Evolutionary conservation across 192 early-diverging fungal species (phyloP).

Genomic region (Podila epicladia): DNA sequence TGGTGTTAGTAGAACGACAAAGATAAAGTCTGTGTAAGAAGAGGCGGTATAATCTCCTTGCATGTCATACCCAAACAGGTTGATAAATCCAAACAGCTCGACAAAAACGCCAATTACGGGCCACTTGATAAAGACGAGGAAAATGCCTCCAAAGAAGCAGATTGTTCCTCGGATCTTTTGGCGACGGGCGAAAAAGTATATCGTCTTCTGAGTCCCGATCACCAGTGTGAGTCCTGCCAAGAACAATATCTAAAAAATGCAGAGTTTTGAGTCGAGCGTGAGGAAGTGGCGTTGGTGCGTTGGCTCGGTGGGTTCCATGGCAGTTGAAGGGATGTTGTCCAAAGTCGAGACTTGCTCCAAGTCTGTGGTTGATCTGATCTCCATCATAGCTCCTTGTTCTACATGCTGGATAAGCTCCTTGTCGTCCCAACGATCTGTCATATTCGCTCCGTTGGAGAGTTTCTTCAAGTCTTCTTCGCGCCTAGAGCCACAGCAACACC

Average conservation of each 20-base stretch:
- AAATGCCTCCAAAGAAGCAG: conserved; percentile 89
- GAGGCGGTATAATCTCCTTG: too few species aligned
- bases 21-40: not conserved
- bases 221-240: conserved; percentile 88
- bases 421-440: too few species aligned
- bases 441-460: too few species aligned
- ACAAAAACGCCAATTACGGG: conserved; percentile 89
- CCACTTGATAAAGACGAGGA: conserved; percentile 91
- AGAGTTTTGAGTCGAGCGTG: too few species aligned
- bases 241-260: conserved; percentile 79
- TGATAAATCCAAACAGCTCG: conserved; percentile 95
- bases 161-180: conserved; percentile 92
- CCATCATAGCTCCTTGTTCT: too few species aligned
- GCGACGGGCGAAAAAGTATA: conserved; percentile 84
- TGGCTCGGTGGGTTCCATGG: too few species aligned
- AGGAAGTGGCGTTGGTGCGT: too few species aligned
- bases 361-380: too few species aligned
- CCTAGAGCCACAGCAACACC: not conserved
- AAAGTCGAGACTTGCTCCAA: too few species aligned
- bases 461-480: too few species aligned
- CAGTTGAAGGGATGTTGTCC: too few species aligned
- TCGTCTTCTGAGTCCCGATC: conserved; percentile 90
- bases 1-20: not conserved
- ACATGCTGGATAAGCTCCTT: too few species aligned
- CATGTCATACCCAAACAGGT: conserved; percentile 88